These are phyloP conservation scores for Climacium dendroides DNA, from an alignment of 225 moss, liverwort and hornwort species.

Conservation along the genomic window DNA sequence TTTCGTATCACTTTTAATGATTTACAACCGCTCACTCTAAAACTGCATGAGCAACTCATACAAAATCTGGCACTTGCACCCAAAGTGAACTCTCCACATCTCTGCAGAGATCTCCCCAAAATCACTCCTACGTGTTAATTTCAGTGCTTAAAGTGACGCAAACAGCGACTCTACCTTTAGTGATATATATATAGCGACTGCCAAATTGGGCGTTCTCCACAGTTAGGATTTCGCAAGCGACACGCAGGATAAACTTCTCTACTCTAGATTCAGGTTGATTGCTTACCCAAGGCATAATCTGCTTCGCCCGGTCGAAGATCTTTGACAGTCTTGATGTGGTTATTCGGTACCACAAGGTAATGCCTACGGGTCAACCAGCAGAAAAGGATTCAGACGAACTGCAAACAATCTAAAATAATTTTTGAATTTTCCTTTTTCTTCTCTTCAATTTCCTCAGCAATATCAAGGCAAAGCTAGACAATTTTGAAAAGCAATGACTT, in stretches of 20 bases:
- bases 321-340: constrained; percentile 66
- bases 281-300: constrained; percentile 49
- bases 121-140: not conserved
- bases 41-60: not conserved
- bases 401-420: not conserved
- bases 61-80: not conserved
- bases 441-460: not conserved
- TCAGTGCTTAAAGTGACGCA: not conserved
- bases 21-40: not conserved
- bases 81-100: not conserved
- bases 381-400: not conserved
- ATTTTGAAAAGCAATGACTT: not conserved
- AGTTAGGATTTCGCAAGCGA: not conserved
- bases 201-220: not conserved
- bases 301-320: constrained; percentile 43
- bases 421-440: not conserved
- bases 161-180: not conserved
- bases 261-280: not conserved
- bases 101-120: not conserved
- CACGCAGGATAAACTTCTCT: not conserved
- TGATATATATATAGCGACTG: not conserved
- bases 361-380: constrained; percentile 41
- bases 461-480: not conserved
- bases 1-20: not conserved
- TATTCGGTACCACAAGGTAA: constrained; percentile 63